Conservation (phyloP, 2,329 filamentous ascomycete genomes). For the Penicillium sp. region DNA sequence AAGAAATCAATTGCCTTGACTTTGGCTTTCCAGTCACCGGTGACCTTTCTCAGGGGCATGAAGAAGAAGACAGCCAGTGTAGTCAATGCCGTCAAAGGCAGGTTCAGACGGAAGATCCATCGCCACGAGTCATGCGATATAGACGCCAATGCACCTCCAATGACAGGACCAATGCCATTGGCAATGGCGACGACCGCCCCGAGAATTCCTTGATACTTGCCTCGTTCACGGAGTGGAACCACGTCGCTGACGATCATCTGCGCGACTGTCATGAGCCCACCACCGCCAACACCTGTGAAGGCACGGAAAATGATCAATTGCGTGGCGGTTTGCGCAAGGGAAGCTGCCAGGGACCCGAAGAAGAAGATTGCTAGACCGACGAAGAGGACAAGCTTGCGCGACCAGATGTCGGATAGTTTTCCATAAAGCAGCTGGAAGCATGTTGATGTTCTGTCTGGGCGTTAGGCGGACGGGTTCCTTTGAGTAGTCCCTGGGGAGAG, state of each 20-base stretch:
- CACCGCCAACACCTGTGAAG: slow-evolving; percentile 58
- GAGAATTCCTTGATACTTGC: slow-evolving; percentile 56
- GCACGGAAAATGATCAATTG: slow-evolving; percentile 60
- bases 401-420: slow-evolving; percentile 58
- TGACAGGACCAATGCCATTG: slow-evolving; percentile 54
- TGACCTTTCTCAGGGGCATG: slow-evolving; percentile 55
- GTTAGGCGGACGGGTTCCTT: neutral
- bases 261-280: slow-evolving; percentile 56
- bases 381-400: slow-evolving; percentile 57
- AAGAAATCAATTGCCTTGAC: slow-evolving; percentile 52
- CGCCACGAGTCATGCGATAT: slow-evolving; percentile 47
- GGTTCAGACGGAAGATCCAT: slow-evolving; percentile 55
- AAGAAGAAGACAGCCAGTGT: slow-evolving; percentile 51
- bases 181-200: slow-evolving; percentile 53
- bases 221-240: slow-evolving; percentile 56
- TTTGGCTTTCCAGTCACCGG: slow-evolving; percentile 52
- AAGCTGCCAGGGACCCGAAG: slow-evolving; percentile 57
- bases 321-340: slow-evolving; percentile 53
- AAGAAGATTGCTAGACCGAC: slow-evolving; percentile 52
- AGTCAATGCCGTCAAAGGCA: slow-evolving; percentile 51
- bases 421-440: slow-evolving; percentile 64
- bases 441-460: slow-evolving; percentile 57
- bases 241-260: slow-evolving; percentile 63
- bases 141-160: slow-evolving; percentile 52
- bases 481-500: neutral